These are phyloP conservation scores for Cyberlindnera xishuangbannaensis DNA, from an alignment of 805 yeast species.

Conservation along the genomic window DNA sequence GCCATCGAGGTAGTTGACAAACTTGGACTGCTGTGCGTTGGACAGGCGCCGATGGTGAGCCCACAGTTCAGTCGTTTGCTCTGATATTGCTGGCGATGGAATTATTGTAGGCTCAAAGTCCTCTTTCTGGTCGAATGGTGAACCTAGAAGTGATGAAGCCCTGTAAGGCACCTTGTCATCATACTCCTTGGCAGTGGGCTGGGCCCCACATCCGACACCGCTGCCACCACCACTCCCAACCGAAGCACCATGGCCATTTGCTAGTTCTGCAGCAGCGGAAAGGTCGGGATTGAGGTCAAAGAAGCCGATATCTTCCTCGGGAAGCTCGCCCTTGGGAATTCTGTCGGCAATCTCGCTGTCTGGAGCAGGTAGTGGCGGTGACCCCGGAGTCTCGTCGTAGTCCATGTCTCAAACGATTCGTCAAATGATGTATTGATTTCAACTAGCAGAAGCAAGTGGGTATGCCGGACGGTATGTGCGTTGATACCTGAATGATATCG, in stretches of 20 bases:
- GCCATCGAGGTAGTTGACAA: conserved; percentile 50
- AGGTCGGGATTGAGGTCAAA: conserved; percentile 24
- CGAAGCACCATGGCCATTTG: too few species aligned
- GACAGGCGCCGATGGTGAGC: conserved; percentile 29
- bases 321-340: conserved; percentile 8
- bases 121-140: conserved; percentile 13
- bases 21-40: conserved; percentile 48
- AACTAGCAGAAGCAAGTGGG: not conserved
- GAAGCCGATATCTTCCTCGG: conserved; percentile 17
- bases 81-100: conserved; percentile 9
- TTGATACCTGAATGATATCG: too few species aligned
- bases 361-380: conserved; percentile 23
- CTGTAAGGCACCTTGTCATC: not conserved
- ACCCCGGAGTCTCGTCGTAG: conserved; percentile 19
- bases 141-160: too few species aligned
- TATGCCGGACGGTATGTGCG: too few species aligned
- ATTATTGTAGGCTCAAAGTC: conserved; percentile 11
- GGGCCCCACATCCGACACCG: not conserved
- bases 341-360: conserved; percentile 15
- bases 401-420: conserved; percentile 2
- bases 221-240: not conserved
- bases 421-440: not conserved
- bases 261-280: not conserved
- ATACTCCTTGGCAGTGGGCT: not conserved
- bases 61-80: not conserved